Evolutionary conservation across 805 yeast genomes (phyloP).

Genomic region (Saturnispora quitensis): DNA sequence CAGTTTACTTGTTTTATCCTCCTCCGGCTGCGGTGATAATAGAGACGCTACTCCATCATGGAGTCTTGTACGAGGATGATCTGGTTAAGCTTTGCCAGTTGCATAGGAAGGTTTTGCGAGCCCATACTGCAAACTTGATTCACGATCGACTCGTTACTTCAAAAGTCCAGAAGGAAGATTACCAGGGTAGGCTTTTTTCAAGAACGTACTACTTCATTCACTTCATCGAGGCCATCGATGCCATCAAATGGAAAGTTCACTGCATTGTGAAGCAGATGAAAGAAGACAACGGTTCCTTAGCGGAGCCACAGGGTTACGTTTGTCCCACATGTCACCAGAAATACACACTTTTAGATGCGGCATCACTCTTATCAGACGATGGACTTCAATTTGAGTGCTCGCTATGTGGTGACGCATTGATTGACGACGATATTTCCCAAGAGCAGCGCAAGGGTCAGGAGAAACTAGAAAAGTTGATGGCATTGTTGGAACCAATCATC

Average conservation of each 20-base stretch:
- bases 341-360: slow-evolving; percentile 81
- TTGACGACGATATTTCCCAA: slow-evolving; percentile 83
- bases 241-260: slow-evolving; percentile 94
- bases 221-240: slow-evolving; percentile 87
- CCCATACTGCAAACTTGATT: slow-evolving; percentile 67
- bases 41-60: slow-evolving; percentile 82
- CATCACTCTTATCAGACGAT: slow-evolving; percentile 71
- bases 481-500: slow-evolving; percentile 81
- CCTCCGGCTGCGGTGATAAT: slow-evolving; percentile 73
- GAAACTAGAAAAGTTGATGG: slow-evolving; percentile 75
- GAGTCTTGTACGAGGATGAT: slow-evolving; percentile 90
- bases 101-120: slow-evolving; percentile 77
- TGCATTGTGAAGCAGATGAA: slow-evolving; percentile 69
- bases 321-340: slow-evolving; percentile 81
- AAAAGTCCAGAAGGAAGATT: slow-evolving; percentile 65
- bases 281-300: slow-evolving; percentile 73
- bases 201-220: slow-evolving; percentile 77
- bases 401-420: slow-evolving; percentile 63
- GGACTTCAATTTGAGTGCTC: slow-evolving; percentile 76
- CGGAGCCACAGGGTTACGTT: slow-evolving; percentile 88
- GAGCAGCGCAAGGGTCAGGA: slow-evolving; percentile 77
- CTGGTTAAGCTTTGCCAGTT: slow-evolving; percentile 71
- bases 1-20: slow-evolving; percentile 80
- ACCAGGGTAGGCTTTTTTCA: slow-evolving; percentile 58
- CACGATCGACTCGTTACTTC: slow-evolving; percentile 74